Percentiles rank a stretch among this genome's conserved stretches.
phyloP scores from a whole-genome alignment of 2,329 filamentous ascomycete genomes.

The Talaromyces islandicus region DNA sequence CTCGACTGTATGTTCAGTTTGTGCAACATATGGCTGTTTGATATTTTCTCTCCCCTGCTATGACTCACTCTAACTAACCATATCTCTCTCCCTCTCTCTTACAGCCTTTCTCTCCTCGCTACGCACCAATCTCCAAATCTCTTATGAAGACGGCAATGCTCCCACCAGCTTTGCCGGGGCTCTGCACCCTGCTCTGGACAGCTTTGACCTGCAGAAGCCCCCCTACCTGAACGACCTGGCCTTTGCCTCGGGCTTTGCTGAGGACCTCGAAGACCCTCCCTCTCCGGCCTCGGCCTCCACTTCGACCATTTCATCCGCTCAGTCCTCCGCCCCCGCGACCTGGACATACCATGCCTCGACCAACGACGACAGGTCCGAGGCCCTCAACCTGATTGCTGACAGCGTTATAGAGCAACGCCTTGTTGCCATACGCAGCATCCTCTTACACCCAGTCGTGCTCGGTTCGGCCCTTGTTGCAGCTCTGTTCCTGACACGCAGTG shows the following conservation, averaged over 20 bases:
- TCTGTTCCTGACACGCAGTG: constrained; percentile 35
- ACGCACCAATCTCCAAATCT: constrained; percentile 70
- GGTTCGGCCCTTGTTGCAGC: constrained; percentile 32
- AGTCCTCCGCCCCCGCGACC: constrained; percentile 25
- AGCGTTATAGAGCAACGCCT: constrained; percentile 75
- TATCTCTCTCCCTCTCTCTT: no score
- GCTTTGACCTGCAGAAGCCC: constrained; percentile 12
- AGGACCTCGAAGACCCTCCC: constrained; percentile 39
- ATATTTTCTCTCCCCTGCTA: background rate
- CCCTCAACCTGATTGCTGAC: constrained; percentile 70
- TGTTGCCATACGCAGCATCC: constrained; percentile 55
- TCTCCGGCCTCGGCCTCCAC: constrained; percentile 34
- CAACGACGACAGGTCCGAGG: constrained; percentile 58
- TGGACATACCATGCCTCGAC: constrained; percentile 28
- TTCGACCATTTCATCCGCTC: constrained; percentile 50
- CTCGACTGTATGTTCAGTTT: constrained; percentile 8
- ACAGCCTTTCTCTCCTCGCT: constrained; percentile 78
- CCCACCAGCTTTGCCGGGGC: constrained; percentile 34
- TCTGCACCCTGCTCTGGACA: constrained; percentile 19
- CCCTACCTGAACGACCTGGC: constrained; percentile 5
- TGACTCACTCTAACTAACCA: background rate
- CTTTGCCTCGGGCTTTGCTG: constrained; percentile 25
- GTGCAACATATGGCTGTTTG: no score
- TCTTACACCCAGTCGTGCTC: constrained; percentile 54
- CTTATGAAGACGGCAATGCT: constrained; percentile 34